Evolutionary conservation across 1,284 basidiomycete species (phyloP).

Genomic region (Puccinia hordei): DNA sequence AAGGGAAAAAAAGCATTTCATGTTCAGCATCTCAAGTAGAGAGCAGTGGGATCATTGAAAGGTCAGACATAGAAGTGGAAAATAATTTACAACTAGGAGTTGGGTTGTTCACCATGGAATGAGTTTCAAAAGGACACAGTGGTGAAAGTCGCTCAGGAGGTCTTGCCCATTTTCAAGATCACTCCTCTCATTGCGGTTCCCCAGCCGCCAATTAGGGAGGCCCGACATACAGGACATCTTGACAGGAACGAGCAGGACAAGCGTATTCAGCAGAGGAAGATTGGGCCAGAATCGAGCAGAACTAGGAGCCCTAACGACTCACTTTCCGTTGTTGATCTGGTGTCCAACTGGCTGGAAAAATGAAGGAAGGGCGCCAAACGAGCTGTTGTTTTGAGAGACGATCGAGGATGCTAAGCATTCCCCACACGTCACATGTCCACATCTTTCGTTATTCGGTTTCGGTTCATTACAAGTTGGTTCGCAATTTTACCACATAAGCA

Average conservation of each 20-base stretch:
- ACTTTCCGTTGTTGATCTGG: conserved; percentile 37
- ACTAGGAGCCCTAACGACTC: not conserved
- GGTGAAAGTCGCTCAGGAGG: not conserved
- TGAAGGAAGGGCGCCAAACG: not conserved
- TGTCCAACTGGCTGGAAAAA: not conserved
- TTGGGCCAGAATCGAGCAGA: not conserved
- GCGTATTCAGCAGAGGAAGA: not conserved
- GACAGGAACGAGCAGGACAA: not conserved
- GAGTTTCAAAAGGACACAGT: not conserved
- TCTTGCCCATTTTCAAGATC: conserved; percentile 37
- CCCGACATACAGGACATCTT: conserved; percentile 48
- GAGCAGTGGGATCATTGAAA: too few relatives aligned
- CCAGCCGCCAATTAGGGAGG: conserved; percentile 34
- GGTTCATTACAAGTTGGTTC: too few relatives aligned
- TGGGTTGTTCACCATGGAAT: not conserved
- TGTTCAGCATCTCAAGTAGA: too few relatives aligned
- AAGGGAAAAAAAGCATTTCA: too few relatives aligned
- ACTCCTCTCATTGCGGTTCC: conserved; percentile 35
- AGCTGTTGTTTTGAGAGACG: conserved; percentile 13
- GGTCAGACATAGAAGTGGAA: too few relatives aligned
- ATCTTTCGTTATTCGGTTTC: conserved; percentile 4
- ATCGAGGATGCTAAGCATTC: conserved; percentile 39
- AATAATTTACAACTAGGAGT: too few relatives aligned
- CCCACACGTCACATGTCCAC: conserved; percentile 49
- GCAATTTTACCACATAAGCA: not conserved